Evolutionary conservation across 1,139 yeast genomes (phyloP).

Genomic region (Scheffersomyces illinoinensis): DNA sequence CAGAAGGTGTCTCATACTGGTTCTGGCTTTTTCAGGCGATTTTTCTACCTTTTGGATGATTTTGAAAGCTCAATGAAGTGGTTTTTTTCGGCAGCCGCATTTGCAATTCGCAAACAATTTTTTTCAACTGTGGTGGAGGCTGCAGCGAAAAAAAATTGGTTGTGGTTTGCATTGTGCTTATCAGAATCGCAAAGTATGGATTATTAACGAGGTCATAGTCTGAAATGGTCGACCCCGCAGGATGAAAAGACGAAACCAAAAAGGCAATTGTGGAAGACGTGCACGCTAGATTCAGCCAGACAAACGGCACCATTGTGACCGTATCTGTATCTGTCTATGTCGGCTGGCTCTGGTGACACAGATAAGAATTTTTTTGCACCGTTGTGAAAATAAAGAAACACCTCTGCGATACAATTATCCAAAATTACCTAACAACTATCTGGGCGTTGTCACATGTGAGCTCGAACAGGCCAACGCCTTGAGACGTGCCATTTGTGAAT

Average conservation of each 20-base stretch:
- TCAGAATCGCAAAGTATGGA: background rate
- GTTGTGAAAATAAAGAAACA: background rate
- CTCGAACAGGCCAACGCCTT: background rate
- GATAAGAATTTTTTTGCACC: background rate
- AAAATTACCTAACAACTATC: background rate
- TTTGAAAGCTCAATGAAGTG: background rate
- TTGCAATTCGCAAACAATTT: background rate
- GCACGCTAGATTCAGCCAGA: background rate
- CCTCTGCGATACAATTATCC: background rate
- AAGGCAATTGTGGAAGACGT: background rate
- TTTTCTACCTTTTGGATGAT: background rate
- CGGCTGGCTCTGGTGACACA: background rate
- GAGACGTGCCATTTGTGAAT: background rate
- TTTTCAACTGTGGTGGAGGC: background rate
- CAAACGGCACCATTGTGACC: background rate
- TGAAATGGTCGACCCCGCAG: background rate
- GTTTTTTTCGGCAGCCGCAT: background rate
- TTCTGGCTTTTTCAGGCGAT: background rate
- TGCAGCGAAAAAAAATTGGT: background rate
- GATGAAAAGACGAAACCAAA: background rate
- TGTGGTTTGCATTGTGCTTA: background rate
- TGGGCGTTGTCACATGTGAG: background rate
- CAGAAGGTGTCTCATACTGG: background rate
- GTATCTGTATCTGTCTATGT: background rate
- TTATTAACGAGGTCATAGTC: background rate